phyloP scores from a whole-genome alignment of 179 eudicot genomes.

The Carnegiea gigantea region DNA sequence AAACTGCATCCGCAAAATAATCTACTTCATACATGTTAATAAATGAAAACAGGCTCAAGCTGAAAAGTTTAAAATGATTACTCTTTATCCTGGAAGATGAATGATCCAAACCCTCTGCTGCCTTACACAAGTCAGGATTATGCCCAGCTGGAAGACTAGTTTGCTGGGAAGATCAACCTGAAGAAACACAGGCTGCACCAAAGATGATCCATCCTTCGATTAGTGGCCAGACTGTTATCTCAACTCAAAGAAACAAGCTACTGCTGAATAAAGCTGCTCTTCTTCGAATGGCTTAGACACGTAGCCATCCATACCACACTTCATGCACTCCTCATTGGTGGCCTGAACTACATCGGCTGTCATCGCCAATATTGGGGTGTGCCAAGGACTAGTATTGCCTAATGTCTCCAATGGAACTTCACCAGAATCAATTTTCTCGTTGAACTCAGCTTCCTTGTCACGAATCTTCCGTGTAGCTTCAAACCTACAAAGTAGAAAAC shows the following conservation, averaged over 20 bases:
- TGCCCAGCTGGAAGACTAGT: constrained; percentile 9
- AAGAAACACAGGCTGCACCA: constrained; percentile 2
- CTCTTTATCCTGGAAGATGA: constrained; percentile 14
- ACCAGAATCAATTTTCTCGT: constrained; percentile 47
- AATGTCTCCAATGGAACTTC: constrained; percentile 38
- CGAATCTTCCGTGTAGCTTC: constrained; percentile 80
- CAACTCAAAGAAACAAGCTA: constrained; percentile 68
- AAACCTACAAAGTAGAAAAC: constrained; percentile 43
- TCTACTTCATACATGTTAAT: not conserved
- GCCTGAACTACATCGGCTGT: constrained; percentile 99
- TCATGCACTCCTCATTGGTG: constrained; percentile 60
- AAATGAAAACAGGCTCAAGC: not conserved
- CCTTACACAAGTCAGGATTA: constrained; percentile 5
- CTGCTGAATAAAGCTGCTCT: constrained; percentile 69
- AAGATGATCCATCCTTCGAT: not conserved
- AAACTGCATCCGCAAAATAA: not conserved
- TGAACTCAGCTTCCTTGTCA: constrained; percentile 47
- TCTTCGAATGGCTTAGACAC: constrained; percentile 86
- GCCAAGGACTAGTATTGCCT: constrained; percentile 50
- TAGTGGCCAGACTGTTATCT: constrained; percentile 18
- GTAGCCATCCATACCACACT: constrained; percentile 89
- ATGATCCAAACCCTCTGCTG: not conserved
- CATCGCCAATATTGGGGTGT: constrained; percentile 91
- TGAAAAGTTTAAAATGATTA: not conserved
- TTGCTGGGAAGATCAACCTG: constrained; percentile 6